phyloP scores from a whole-genome alignment of 768 basidiomycete species.

The Dioszegia hungarica region DNA sequence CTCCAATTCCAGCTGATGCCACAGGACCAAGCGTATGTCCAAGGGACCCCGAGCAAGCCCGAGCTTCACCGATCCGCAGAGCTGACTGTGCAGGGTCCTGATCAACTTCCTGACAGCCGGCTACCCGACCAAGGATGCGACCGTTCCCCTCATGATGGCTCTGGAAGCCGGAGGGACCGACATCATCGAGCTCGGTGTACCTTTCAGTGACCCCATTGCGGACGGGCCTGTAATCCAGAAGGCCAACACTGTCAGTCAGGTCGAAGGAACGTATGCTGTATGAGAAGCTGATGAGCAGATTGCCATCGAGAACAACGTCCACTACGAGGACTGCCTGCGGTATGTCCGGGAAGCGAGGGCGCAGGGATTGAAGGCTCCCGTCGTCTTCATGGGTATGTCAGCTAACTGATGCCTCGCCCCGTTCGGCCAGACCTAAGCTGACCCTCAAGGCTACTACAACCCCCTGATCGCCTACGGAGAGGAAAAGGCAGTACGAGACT shows the following conservation, averaged over 20 bases:
- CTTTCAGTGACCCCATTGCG: slow-evolving; percentile 93
- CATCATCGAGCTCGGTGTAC: slow-evolving; percentile 90
- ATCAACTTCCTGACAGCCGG: slow-evolving; percentile 90
- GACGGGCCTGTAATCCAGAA: slow-evolving; percentile 93
- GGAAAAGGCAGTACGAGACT: slow-evolving; percentile 86
- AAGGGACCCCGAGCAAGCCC: too few species aligned
- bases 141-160: slow-evolving; percentile 79
- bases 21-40: slow-evolving; percentile 44
- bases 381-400: slow-evolving; percentile 83
- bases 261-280: neutral
- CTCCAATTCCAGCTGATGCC: slow-evolving; percentile 1
- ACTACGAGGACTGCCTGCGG: slow-evolving; percentile 68
- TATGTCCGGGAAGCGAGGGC: slow-evolving; percentile 71
- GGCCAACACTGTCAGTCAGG: slow-evolving; percentile 82
- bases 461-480: slow-evolving; percentile 93
- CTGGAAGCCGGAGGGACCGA: slow-evolving; percentile 92
- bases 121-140: slow-evolving; percentile 71
- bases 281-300: slow-evolving; percentile 55
- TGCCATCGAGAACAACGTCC: slow-evolving; percentile 73
- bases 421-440: too few species aligned
- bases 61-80: neutral
- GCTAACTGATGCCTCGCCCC: too few species aligned
- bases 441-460: slow-evolving; percentile 82
- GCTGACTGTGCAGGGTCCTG: slow-evolving; percentile 33
- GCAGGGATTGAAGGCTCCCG: slow-evolving; percentile 76